phyloP scores from a whole-genome alignment of 2,329 filamentous ascomycete genomes.

The Endocalyx cinctus region DNA sequence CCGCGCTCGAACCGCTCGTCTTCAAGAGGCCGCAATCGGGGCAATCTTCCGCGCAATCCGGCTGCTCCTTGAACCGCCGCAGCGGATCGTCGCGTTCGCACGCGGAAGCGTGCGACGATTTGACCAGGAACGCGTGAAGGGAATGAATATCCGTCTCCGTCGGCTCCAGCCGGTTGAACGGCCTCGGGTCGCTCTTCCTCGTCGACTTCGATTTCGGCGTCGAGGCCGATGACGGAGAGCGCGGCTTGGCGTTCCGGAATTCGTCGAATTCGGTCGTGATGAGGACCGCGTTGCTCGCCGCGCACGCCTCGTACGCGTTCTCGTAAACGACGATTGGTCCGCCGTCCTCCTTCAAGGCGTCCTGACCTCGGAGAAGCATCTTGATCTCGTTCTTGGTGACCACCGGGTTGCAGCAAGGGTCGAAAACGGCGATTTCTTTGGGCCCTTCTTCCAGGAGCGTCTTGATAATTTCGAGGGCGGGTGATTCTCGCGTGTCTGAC shows the following conservation, averaged over 20 bases:
- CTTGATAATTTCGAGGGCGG: slow-evolving; percentile 64
- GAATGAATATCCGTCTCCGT: slow-evolving; percentile 42
- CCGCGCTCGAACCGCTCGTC: slow-evolving; percentile 34
- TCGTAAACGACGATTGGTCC: slow-evolving; percentile 43
- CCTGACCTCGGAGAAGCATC: slow-evolving; percentile 32
- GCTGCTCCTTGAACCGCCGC: slow-evolving; percentile 39
- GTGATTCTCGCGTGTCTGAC: slow-evolving; percentile 67
- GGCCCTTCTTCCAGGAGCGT: slow-evolving; percentile 61
- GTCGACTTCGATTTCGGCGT: neutral
- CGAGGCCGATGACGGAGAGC: slow-evolving; percentile 17
- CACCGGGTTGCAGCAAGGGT: slow-evolving; percentile 55
- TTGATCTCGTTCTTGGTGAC: slow-evolving; percentile 48
- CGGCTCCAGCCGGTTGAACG: slow-evolving; percentile 33
- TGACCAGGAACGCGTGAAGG: slow-evolving; percentile 43
- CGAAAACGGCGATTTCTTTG: slow-evolving; percentile 62
- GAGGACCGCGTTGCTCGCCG: slow-evolving; percentile 44
- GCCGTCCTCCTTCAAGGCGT: slow-evolving; percentile 30
- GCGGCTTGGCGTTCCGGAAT: slow-evolving; percentile 37
- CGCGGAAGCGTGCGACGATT: slow-evolving; percentile 14
- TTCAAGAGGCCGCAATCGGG: slow-evolving; percentile 45
- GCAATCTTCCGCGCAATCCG: slow-evolving; percentile 40
- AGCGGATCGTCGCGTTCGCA: slow-evolving; percentile 38
- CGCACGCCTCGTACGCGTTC: slow-evolving; percentile 46
- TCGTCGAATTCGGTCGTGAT: slow-evolving; percentile 55
- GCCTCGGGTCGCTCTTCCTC: slow-evolving; percentile 37